phyloP scores from a whole-genome alignment of 192 early-diverging fungal species.

The Linderina pennispora region DNA sequence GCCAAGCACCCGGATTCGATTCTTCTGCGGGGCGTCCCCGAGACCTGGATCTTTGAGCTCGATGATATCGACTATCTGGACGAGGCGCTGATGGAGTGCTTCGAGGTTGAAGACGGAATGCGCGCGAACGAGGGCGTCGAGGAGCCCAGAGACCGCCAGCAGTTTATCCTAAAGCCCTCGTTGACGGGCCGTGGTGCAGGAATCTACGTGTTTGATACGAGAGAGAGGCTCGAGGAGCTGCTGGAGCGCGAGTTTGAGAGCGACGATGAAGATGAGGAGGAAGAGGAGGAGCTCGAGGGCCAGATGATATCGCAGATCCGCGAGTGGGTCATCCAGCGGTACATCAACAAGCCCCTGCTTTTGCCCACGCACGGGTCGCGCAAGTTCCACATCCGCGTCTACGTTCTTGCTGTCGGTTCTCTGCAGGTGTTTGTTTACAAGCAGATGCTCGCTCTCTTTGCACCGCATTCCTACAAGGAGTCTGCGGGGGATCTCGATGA shows the following conservation, averaged over 20 bases:
- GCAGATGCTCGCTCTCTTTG: conserved; percentile 62
- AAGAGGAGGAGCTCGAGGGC: conserved; percentile 7
- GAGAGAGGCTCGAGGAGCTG: conserved; percentile 43
- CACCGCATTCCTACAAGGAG: conserved; percentile 43
- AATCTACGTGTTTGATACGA: conserved; percentile 56
- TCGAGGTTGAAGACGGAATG: conserved; percentile 55
- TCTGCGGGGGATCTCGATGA: conserved; percentile 42
- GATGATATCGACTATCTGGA: conserved; percentile 61
- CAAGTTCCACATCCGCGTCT: conserved; percentile 64
- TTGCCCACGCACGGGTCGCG: conserved; percentile 34
- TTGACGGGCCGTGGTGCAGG: conserved; percentile 58
- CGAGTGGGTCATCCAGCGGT: conserved; percentile 65
- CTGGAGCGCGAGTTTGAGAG: conserved; percentile 39
- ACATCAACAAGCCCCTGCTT: conserved; percentile 53
- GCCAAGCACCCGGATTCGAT: conserved; percentile 53
- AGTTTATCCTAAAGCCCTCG: conserved; percentile 63
- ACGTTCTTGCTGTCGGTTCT: conserved; percentile 54
- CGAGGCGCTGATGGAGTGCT: conserved; percentile 62
- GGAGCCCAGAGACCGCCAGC: conserved; percentile 16
- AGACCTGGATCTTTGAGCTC: conserved; percentile 60
- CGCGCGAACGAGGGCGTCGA: conserved; percentile 37
- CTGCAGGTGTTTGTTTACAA: conserved; percentile 54
- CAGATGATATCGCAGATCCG: conserved; percentile 52
- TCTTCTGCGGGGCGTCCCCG: conserved; percentile 48
- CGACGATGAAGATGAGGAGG: conserved; percentile 39